Conservation (phyloP, 1,284 basidiomycete species). For the Fomitiporia mediterranea region DNA sequence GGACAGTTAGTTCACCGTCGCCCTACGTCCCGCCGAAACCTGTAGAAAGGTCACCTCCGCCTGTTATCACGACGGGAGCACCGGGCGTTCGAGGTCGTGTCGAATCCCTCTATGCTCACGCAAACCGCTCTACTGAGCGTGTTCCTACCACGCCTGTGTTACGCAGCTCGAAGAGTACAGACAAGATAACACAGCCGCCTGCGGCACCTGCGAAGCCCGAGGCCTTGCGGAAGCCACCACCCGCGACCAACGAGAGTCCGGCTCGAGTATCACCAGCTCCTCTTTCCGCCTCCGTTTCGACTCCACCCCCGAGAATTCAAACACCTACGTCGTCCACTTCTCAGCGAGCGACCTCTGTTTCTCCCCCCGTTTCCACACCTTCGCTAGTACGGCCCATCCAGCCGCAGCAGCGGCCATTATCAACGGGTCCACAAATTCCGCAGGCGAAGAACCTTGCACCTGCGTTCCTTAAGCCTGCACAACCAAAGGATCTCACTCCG, state of each 20-base stretch:
- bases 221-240: conserved; percentile 12
- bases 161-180: conserved; percentile 9
- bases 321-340: conserved; percentile 1
- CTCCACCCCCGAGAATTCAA: conserved; percentile 4
- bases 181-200: conserved; percentile 7
- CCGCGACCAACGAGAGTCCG: conserved; percentile 3
- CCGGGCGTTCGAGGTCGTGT: conserved; percentile 16
- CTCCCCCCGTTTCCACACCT: conserved; percentile 36
- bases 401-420: conserved; percentile 39
- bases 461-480: conserved; percentile 52
- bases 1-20: conserved; percentile 34
- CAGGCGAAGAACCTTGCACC: conserved; percentile 44
- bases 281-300: neutral
- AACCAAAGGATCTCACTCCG: conserved; percentile 68
- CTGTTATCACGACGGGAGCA: conserved; percentile 14
- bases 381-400: conserved; percentile 53
- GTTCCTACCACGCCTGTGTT: conserved; percentile 3
- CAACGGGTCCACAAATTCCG: conserved; percentile 42
- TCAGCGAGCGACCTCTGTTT: conserved; percentile 31
- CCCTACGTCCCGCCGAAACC: conserved; percentile 8
- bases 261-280: neutral
- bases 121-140: conserved; percentile 5
- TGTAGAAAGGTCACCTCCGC: conserved; percentile 18
- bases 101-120: conserved; percentile 16
- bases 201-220: conserved; percentile 19